Evolutionary conservation across 2,329 filamentous ascomycete species (phyloP).

Genomic region (Mycosphaerella sp.): DNA sequence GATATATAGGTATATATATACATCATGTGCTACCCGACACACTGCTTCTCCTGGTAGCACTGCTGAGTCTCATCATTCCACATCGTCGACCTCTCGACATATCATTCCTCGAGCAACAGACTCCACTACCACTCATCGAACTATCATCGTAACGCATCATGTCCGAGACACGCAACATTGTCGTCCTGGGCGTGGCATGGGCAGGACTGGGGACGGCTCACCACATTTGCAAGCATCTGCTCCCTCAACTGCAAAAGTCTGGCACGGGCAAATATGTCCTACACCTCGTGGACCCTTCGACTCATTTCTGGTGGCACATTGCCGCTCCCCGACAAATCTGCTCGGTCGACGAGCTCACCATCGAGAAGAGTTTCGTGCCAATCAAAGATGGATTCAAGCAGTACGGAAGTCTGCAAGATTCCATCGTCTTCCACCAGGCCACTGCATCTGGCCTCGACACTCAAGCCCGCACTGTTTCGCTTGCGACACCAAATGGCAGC

Average conservation of each 20-base stretch:
- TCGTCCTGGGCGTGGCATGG: slow-evolving; percentile 51
- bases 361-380: slow-evolving; percentile 45
- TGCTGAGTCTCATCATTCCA: no score
- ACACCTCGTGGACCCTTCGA: slow-evolving; percentile 49
- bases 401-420: slow-evolving; percentile 39
- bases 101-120: background rate
- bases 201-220: slow-evolving; percentile 48
- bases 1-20: no score
- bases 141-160: slow-evolving; percentile 15
- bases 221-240: slow-evolving; percentile 48
- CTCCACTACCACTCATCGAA: background rate
- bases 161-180: slow-evolving; percentile 39
- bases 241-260: slow-evolving; percentile 36
- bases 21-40: no score
- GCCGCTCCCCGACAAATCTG: slow-evolving; percentile 50
- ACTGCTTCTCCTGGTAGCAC: background rate
- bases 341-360: slow-evolving; percentile 42
- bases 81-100: background rate
- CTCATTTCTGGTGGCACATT: slow-evolving; percentile 48
- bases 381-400: slow-evolving; percentile 47
- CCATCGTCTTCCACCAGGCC: slow-evolving; percentile 44
- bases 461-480: slow-evolving; percentile 39
- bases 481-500: slow-evolving; percentile 32
- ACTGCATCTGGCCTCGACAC: slow-evolving; percentile 44
- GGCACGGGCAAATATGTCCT: slow-evolving; percentile 43